Evolutionary conservation across 208 protist species (phyloP), one percentile per base, ranked within the genome.

Genomic region (Acanthamoeba lugdunensis): DNA sequence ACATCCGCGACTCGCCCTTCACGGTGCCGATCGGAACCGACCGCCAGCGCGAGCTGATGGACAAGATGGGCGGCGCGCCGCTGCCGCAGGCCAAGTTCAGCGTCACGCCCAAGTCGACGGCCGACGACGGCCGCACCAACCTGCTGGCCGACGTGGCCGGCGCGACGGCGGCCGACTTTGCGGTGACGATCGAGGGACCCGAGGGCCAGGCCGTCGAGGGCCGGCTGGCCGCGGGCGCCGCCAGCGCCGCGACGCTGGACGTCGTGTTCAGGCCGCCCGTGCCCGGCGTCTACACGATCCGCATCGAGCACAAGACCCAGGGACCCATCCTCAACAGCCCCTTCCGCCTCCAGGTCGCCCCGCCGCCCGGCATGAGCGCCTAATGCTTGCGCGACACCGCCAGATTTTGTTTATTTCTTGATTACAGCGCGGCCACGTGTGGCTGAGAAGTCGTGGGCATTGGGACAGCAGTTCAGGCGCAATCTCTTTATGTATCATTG

Each of bases 1-100:
- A 94, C 71, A 96, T 96, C 33, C 95, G 85, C 54, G 95, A 94
- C 61, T 93, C 90, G 37, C 95, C 95, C 63, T 96, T 96, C 95
- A 85, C 89, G n/a, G 95, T 96, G n/a, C 92, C 85, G 25, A 90
- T 90, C 85, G 85, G 85, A 52, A 75, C 85, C 30, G 77, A 85
- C n/a, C 9, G 28, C 6, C 77, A 85, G 45, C 14, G 77, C 45
- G 73, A 82, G 54, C 85, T 90, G 41, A 67, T 73, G 37, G 61
- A 90, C 37, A 71, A 75, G 45, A n/a, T 37, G 37, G 63, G 85
- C 56, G 45, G 58, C 58, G 63, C 77, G 56, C 85, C 85, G 23
- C 54, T 67, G 30, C 85, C 85, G 21, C 63, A 75, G 85, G 85
- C 85, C 58, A 90, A 90, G 63, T 90, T 90, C 45, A 67, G 63